These are phyloP conservation scores for Crepidotus variabilis DNA, from an alignment of 768 basidiomycete genomes.

Conservation along the genomic window DNA sequence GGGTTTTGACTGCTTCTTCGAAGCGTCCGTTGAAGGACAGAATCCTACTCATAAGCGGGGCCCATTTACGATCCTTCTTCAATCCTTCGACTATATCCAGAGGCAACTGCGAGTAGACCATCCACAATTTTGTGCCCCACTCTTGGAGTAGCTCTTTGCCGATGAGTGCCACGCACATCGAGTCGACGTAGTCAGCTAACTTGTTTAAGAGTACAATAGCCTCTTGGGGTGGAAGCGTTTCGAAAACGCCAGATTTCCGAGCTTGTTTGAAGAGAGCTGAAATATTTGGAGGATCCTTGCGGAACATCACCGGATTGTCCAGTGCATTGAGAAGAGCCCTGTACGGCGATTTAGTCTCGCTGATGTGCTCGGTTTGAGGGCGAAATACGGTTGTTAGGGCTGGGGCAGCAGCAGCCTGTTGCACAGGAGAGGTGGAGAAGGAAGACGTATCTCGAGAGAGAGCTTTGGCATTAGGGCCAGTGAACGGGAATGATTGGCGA, in stretches of 20 bases:
- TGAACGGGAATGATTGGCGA: background rate
- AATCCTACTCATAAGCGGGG: background rate
- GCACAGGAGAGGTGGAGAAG: background rate
- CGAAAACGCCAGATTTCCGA: slow-evolving; percentile 19
- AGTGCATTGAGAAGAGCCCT: too few species aligned
- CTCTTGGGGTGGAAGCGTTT: slow-evolving; percentile 15
- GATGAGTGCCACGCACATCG: slow-evolving; percentile 10
- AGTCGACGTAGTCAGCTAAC: slow-evolving; percentile 17
- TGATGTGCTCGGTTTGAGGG: too few species aligned
- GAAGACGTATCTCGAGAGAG: background rate
- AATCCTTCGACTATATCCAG: background rate
- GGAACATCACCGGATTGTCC: too few species aligned
- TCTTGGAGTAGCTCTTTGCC: slow-evolving; percentile 3
- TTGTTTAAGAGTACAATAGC: slow-evolving; percentile 13
- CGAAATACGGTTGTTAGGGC: too few species aligned
- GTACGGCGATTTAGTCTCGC: too few species aligned
- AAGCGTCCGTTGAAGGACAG: slow-evolving; percentile 5
- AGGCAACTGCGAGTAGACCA: slow-evolving; percentile 7
- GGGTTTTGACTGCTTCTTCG: background rate
- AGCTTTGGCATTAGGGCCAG: background rate
- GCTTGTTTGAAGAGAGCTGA: slow-evolving; percentile 4
- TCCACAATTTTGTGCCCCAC: slow-evolving; percentile 9
- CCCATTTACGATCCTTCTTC: slow-evolving; percentile 1
- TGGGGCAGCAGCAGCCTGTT: too few species aligned
- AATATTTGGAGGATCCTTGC: too few species aligned